Evolutionary conservation across 805 yeast genomes (phyloP).

Genomic region (Yarrowia sp.): DNA sequence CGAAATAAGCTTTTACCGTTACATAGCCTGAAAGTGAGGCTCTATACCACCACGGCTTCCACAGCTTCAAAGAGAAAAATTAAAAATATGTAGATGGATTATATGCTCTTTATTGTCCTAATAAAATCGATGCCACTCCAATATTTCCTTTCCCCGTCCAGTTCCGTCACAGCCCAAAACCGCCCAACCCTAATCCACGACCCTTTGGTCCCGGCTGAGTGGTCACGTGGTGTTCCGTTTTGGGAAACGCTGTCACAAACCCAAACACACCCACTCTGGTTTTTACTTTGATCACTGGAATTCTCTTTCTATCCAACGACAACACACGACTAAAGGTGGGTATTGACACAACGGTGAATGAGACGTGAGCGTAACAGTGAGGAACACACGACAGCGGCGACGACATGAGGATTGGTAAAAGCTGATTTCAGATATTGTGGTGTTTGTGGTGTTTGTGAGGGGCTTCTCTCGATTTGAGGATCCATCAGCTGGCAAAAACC

Average conservation of each 20-base stretch:
- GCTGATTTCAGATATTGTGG: neutral
- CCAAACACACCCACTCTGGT: constrained; percentile 26
- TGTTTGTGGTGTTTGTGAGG: neutral
- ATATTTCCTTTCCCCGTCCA: neutral
- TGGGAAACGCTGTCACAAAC: constrained; percentile 26
- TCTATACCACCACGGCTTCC: too few species aligned
- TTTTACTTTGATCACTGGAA: constrained; percentile 26
- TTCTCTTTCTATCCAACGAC: constrained; percentile 27
- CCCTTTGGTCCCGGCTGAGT: neutral
- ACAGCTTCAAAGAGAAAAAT: neutral
- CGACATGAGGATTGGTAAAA: constrained; percentile 2
- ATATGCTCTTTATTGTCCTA: neutral
- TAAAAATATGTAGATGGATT: neutral
- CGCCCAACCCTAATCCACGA: neutral
- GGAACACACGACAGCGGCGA: constrained; percentile 7
- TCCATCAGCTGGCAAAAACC: neutral
- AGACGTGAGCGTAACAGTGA: constrained; percentile 14
- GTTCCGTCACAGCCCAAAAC: neutral
- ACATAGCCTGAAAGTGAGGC: neutral
- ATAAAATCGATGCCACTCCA: neutral
- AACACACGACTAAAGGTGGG: constrained; percentile 27
- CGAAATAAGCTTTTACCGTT: neutral
- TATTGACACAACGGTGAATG: constrained; percentile 11
- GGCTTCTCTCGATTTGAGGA: neutral
- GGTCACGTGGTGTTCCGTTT: constrained; percentile 19